phyloP scores from a whole-genome alignment of 1,284 basidiomycete genomes.

The Boletus smithii region DNA sequence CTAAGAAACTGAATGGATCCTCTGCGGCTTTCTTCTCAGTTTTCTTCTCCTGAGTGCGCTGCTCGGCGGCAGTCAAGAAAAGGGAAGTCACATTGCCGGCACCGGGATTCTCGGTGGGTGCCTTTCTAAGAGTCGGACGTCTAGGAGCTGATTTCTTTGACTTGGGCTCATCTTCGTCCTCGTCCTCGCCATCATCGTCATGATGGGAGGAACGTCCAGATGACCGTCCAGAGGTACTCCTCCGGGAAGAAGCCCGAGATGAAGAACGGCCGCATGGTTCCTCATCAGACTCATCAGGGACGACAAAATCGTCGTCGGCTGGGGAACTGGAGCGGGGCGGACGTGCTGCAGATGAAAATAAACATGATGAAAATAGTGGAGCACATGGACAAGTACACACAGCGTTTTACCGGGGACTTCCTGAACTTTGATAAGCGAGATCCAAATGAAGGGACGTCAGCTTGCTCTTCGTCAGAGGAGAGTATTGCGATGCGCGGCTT shows the following conservation, averaged over 20 bases:
- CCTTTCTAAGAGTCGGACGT: slow-evolving; percentile 33
- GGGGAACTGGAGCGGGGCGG: slow-evolving; percentile 32
- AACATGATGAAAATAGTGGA: slow-evolving; percentile 1
- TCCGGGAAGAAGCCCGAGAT: slow-evolving; percentile 40
- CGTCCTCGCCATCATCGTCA: slow-evolving; percentile 31
- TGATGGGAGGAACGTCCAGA: slow-evolving; percentile 29
- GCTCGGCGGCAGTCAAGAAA: slow-evolving; percentile 87
- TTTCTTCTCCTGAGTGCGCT: slow-evolving; percentile 72
- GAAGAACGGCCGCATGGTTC: slow-evolving; percentile 42
- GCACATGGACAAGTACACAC: slow-evolving; percentile 32
- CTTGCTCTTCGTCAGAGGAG: slow-evolving; percentile 45
- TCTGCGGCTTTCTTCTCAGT: slow-evolving; percentile 81
- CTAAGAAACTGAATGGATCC: slow-evolving; percentile 80
- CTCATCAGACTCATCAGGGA: slow-evolving; percentile 56
- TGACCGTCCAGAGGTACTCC: slow-evolving; percentile 43
- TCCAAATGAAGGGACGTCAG: slow-evolving; percentile 47
- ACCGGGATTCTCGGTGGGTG: slow-evolving; percentile 19
- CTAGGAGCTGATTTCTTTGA: slow-evolving; percentile 32
- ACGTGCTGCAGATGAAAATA: slow-evolving; percentile 31
- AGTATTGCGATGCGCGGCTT: slow-evolving; percentile 47
- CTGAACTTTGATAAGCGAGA: slow-evolving; percentile 61
- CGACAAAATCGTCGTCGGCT: slow-evolving; percentile 64
- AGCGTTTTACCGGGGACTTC: slow-evolving; percentile 53
- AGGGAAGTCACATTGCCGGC: slow-evolving; percentile 32
- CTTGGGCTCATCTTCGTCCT: slow-evolving; percentile 38